Conservation (phyloP, 192 early-diverging fungal genomes). For the Coemansia sp. region DNA sequence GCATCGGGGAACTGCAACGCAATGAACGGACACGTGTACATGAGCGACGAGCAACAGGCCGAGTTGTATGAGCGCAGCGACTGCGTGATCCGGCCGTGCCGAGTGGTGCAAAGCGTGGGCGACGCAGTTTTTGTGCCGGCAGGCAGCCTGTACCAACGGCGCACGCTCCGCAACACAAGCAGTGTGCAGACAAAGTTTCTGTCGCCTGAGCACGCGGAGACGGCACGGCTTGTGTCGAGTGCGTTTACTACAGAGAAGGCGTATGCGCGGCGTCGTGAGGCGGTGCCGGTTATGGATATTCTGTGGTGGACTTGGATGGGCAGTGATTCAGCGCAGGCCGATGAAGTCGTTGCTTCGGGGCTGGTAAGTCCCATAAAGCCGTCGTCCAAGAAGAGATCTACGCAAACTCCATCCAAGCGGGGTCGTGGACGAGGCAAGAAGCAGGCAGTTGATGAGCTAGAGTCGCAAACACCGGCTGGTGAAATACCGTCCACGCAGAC, state of each 20-base stretch:
- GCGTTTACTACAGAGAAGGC: conserved; percentile 6
- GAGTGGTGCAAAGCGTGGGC: conserved; percentile 61
- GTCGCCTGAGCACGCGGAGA: conserved; percentile 49
- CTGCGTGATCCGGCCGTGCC: conserved; percentile 37
- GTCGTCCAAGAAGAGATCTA: conserved; percentile 7
- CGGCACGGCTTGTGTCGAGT: conserved; percentile 15
- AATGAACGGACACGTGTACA: conserved; percentile 6
- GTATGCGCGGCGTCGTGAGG: conserved; percentile 15
- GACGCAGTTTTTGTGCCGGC: conserved; percentile 76
- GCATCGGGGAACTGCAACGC: not conserved
- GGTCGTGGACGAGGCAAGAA: not conserved
- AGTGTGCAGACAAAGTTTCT: conserved; percentile 64
- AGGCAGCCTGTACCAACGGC: conserved; percentile 66
- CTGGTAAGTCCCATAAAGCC: not conserved
- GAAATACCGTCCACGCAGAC: not conserved
- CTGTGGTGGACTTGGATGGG: conserved; percentile 47
- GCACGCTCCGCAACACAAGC: conserved; percentile 57
- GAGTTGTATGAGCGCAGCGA: conserved; percentile 39
- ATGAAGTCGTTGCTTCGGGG: conserved; percentile 5
- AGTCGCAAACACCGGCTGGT: not conserved
- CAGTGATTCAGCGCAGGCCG: not conserved
- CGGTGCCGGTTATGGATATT: conserved; percentile 43
- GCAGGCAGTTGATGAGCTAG: not conserved
- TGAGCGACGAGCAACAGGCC: conserved; percentile 6
- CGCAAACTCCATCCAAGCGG: not conserved